phyloP scores from a whole-genome alignment of 2,329 filamentous ascomycete genomes.

The Colletotrichum australisinense region DNA sequence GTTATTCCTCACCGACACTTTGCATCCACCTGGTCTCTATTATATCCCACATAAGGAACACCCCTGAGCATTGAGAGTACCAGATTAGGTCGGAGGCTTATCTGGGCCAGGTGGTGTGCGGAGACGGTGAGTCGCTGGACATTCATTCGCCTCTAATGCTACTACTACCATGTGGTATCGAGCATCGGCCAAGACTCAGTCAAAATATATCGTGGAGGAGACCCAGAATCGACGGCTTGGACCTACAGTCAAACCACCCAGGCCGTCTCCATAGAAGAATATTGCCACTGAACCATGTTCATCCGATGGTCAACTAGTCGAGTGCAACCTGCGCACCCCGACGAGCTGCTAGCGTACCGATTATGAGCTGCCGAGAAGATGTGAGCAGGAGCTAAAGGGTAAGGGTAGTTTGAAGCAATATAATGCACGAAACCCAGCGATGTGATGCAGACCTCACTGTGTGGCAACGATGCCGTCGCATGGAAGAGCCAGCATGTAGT shows the following conservation, averaged over 20 bases:
- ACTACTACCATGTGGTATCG: not conserved
- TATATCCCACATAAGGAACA: slow-evolving; percentile 4
- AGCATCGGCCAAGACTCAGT: not conserved
- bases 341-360: not conserved
- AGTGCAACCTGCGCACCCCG: not conserved
- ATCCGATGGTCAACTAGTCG: slow-evolving; percentile 6
- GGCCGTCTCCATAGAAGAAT: not conserved
- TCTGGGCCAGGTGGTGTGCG: not conserved
- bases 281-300: slow-evolving; percentile 1
- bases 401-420: slow-evolving; percentile 10
- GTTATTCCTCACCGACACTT: slow-evolving; percentile 27
- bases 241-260: not conserved
- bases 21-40: slow-evolving; percentile 15
- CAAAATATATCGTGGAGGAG: not conserved
- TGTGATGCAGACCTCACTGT: not conserved
- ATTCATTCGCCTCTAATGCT: not conserved
- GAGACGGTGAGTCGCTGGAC: not conserved
- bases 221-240: not conserved
- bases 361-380: not conserved
- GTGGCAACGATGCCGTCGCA: not conserved
- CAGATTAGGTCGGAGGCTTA: not conserved
- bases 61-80: not conserved
- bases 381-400: not conserved
- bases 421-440: slow-evolving; percentile 7
- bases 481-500: slow-evolving; percentile 3